Evolutionary conservation across 331 rosid genomes (phyloP).

Genomic region (Stylosanthes scabra): DNA sequence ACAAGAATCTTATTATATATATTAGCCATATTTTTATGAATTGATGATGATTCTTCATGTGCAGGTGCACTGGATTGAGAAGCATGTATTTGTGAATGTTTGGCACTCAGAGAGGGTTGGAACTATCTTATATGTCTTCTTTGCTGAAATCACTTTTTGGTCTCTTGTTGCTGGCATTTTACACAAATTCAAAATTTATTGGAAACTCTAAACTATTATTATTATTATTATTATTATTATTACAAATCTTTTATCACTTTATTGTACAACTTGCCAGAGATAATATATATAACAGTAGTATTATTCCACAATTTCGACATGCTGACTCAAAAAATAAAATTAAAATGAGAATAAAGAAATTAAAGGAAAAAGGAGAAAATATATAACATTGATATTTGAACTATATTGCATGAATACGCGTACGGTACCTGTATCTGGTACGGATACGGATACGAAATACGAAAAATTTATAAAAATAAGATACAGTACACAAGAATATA

Average conservation of each 20-base stretch:
- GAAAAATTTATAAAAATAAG: too few relatives aligned
- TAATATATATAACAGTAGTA: background rate
- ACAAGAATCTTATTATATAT: too few relatives aligned
- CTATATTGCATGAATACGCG: too few relatives aligned
- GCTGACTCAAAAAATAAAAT: background rate
- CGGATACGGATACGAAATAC: too few relatives aligned
- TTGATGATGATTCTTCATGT: too few relatives aligned
- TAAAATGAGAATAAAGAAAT: background rate
- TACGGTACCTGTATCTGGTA: too few relatives aligned
- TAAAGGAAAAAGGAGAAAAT: background rate
- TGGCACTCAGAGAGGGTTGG: constrained; percentile 85
- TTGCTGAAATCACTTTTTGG: constrained; percentile 87
- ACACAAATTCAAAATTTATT: constrained; percentile 80
- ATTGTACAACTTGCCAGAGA: constrained; percentile 7
- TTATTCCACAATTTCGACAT: constrained; percentile 1
- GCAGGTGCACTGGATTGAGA: constrained; percentile 81
- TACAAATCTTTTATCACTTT: constrained; percentile 8
- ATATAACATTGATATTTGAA: background rate
- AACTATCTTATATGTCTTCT: constrained; percentile 80
- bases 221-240: constrained; percentile 24
- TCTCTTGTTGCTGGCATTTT: constrained; percentile 77
- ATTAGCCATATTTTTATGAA: too few relatives aligned
- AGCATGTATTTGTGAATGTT: constrained; percentile 73
- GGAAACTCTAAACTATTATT: constrained; percentile 59
- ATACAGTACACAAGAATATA: too few relatives aligned